These are phyloP conservation scores for Xanthoceras sorbifolium DNA, from an alignment of 345 rosid genomes.

Conservation along the genomic window DNA sequence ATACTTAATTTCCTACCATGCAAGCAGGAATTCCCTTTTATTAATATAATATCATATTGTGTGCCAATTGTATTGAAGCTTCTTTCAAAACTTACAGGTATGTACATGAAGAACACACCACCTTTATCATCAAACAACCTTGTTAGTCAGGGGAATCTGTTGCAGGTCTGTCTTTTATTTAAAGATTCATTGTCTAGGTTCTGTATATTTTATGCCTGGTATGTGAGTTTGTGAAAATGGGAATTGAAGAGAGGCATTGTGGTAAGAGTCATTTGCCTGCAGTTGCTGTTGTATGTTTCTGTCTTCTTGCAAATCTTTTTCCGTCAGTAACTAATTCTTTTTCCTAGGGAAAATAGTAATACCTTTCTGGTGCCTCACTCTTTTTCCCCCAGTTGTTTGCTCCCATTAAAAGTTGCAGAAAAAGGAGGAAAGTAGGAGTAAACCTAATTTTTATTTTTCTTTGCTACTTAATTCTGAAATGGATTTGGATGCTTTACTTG, in stretches of 20 bases:
- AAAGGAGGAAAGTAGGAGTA: background rate
- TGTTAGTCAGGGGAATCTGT: slow-evolving; percentile 56
- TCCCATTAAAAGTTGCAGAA: background rate
- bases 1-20: slow-evolving; percentile 11
- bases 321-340: background rate
- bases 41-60: slow-evolving; percentile 7
- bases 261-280: background rate
- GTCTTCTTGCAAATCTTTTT: background rate
- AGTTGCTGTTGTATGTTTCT: background rate
- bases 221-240: background rate
- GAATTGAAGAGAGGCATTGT: background rate
- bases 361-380: background rate
- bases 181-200: background rate
- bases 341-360: background rate
- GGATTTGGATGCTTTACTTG: no score
- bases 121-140: slow-evolving; percentile 59
- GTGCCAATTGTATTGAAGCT: slow-evolving; percentile 8
- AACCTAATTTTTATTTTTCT: background rate
- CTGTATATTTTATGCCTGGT: background rate
- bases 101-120: slow-evolving; percentile 63
- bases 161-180: slow-evolving; percentile 58
- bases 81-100: slow-evolving; percentile 45
- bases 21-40: background rate
- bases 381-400: background rate
- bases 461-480: background rate